phyloP scores from a whole-genome alignment of 2,329 filamentous ascomycete genomes.

The Aspergillus amoenus region DNA sequence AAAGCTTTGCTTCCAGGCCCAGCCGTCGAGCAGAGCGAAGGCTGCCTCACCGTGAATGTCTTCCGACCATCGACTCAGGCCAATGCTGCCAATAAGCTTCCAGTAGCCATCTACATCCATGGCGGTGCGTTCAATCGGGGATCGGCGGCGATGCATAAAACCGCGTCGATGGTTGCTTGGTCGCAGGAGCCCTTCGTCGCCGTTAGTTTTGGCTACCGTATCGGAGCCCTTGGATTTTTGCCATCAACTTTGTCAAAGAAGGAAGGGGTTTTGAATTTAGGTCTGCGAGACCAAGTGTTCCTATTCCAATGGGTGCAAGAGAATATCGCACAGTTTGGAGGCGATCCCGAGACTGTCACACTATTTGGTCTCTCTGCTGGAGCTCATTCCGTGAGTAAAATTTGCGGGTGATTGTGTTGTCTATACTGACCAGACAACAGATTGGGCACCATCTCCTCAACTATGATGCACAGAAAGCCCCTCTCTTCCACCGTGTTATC shows the following conservation, averaged over 20 bases:
- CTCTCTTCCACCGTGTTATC: constrained; percentile 48
- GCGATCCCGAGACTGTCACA: constrained; percentile 8
- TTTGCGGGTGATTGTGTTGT: not conserved
- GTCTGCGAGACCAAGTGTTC: constrained; percentile 32
- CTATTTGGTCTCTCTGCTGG: constrained; percentile 13
- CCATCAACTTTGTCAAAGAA: constrained; percentile 1
- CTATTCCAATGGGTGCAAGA: constrained; percentile 27
- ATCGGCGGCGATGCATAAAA: constrained; percentile 49
- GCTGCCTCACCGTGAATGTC: constrained; percentile 44
- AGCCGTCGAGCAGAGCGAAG: constrained; percentile 32
- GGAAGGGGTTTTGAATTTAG: constrained; percentile 11
- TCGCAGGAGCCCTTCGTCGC: constrained; percentile 45
- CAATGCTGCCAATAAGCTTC: constrained; percentile 23
- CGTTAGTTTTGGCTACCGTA: constrained; percentile 47
- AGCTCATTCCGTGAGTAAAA: constrained; percentile 18
- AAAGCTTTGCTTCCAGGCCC: constrained; percentile 20
- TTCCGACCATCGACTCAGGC: constrained; percentile 31
- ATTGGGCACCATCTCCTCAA: constrained; percentile 68
- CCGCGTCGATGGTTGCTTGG: constrained; percentile 62
- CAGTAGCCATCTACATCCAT: constrained; percentile 44
- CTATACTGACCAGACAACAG: constrained; percentile 33
- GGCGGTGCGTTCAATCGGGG: constrained; percentile 41
- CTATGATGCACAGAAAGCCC: constrained; percentile 27
- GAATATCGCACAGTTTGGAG: constrained; percentile 7
- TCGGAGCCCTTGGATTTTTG: constrained; percentile 61